Evolutionary conservation across 345 rosid genomes (phyloP), one percentile per base, ranked within the genome.

Genomic region (Nasturtium officinale): DNA sequence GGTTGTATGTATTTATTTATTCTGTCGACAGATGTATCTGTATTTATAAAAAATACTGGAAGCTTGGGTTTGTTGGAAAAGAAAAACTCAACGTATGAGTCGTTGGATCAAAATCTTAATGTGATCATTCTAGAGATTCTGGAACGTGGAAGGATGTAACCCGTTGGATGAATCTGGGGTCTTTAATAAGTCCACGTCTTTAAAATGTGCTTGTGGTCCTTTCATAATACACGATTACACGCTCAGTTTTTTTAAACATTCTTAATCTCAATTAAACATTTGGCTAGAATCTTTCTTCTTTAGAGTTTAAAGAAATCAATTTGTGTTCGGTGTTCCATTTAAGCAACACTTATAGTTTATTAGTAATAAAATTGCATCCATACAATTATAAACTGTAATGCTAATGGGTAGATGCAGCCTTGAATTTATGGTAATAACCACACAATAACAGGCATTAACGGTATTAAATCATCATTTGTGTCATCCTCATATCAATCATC

Each of bases 151-250:
- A 6, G 3, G 33, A 58, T 59, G 17, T 18, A 47, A 8, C 46
- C 56, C 47, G 37, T 16, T 33, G 38, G 66, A 69, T 58, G 25
- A 46, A 58, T 35, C 6, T 37, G 45, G 51, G 66, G 51, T 61
- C 12, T 42, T 1, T 3, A n/a, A 40, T 61, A 25, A 25, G 66
- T 61, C 51, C 66, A 61, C 51, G 51, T 52, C 50, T 6, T 10
- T 4, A 26, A n/a, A 26, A 13, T 48, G 40, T 2, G 35, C 16
- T 21, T 13, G 16, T 55, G 30, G 71, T 52, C 17, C 26, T 35
- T 50, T 37, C 48, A 48, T 20, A 23, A 4, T 9, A 21, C 46
- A 35, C 38, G 6, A 54, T 9, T 7, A 8, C 11, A 13, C 11
- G 18, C 29, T 3, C 3, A 21, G 15, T 12, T 21, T 37, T 21